Conservation (phyloP, 768 basidiomycete species). For the Pleurotus cornucopiae region DNA sequence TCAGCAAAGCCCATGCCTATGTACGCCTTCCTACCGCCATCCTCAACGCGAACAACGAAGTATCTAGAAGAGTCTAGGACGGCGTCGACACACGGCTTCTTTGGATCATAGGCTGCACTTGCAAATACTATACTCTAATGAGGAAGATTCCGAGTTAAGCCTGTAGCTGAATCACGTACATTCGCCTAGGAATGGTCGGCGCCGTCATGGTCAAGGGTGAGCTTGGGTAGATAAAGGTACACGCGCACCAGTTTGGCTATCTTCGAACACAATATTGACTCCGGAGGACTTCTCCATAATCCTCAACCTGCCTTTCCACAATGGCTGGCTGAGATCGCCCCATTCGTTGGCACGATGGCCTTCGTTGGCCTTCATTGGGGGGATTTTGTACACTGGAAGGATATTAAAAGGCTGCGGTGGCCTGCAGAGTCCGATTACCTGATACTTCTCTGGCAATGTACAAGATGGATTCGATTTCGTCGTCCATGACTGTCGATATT, state of each 20-base stretch:
- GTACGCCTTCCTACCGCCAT: constrained; percentile 82
- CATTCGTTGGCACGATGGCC: constrained; percentile 92
- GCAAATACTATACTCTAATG: constrained; percentile 65
- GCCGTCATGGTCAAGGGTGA: neutral
- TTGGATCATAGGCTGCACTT: constrained; percentile 73
- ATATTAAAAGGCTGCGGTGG: constrained; percentile 4
- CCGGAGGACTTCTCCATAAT: constrained; percentile 73
- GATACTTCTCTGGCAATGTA: constrained; percentile 90
- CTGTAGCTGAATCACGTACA: constrained; percentile 37
- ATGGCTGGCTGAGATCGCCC: constrained; percentile 77
- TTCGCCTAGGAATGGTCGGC: constrained; percentile 45
- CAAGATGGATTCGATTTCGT: constrained; percentile 86
- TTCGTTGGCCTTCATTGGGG: constrained; percentile 79
- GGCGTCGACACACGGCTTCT: constrained; percentile 86
- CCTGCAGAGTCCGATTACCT: constrained; percentile 40
- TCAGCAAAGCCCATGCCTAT: constrained; percentile 93
- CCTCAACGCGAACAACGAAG: constrained; percentile 90
- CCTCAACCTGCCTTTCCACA: constrained; percentile 91
- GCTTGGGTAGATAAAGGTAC: neutral
- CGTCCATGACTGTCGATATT: constrained; percentile 41
- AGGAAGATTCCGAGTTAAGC: too few species aligned
- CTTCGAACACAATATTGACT: constrained; percentile 76
- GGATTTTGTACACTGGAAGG: constrained; percentile 81
- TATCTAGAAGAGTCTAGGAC: constrained; percentile 94
- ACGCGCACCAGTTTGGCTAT: constrained; percentile 65